Conservation (phyloP, 805 yeast genomes). For the Kregervanrija fluxuum region DNA sequence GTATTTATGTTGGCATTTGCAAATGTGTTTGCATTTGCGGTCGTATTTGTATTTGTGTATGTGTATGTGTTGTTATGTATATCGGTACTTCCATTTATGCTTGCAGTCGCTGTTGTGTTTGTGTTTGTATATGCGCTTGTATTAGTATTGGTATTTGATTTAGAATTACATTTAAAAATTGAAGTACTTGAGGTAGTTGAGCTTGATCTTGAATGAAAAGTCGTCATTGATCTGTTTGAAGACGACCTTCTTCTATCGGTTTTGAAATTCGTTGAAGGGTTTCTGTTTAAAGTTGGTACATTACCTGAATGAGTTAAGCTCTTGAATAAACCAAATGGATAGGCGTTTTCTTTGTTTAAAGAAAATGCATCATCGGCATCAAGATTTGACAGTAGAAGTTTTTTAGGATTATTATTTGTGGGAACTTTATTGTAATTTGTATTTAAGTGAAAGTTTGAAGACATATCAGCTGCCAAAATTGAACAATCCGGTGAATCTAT, state of each 20-base stretch:
- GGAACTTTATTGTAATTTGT: conserved; percentile 2
- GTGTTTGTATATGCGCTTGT: not conserved
- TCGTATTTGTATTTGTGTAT: not conserved
- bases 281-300: no score
- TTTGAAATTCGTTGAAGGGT: conserved; percentile 8
- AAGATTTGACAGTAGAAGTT: no score
- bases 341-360: no score
- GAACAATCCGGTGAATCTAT: conserved; percentile 35
- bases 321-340: no score
- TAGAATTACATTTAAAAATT: conserved; percentile 3
- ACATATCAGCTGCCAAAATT: conserved; percentile 30
- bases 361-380: no score
- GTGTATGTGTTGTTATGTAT: not conserved
- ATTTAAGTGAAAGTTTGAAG: conserved; percentile 31
- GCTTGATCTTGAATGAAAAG: not conserved
- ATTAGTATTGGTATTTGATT: not conserved
- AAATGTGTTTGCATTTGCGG: not conserved
- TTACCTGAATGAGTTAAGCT: no score
- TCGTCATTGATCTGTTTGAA: conserved; percentile 18
- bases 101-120: not conserved
- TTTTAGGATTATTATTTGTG: no score
- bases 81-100: not conserved
- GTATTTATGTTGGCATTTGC: not conserved
- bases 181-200: conserved; percentile 2
- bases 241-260: conserved; percentile 15